Conservation (phyloP, 2,329 filamentous ascomycete species). For the Metarhizium brunneum region DNA sequence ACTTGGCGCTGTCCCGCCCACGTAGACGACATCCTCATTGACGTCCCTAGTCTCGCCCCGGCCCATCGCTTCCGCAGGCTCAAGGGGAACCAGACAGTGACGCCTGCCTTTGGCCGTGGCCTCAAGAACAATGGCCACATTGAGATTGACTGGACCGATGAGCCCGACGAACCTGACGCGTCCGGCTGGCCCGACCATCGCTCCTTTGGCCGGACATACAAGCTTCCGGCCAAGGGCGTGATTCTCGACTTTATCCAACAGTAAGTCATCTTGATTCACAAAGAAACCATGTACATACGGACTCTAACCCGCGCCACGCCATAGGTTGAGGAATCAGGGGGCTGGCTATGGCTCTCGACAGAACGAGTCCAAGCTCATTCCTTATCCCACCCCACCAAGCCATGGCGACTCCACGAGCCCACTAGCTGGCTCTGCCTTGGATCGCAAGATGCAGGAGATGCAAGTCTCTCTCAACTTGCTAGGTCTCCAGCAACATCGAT, state of each 20-base stretch:
- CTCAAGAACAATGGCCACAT: constrained; percentile 63
- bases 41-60: constrained; percentile 48
- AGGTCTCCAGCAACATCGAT: constrained; percentile 41
- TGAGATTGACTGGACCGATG: constrained; percentile 54
- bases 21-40: constrained; percentile 61
- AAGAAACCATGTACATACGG: too few species aligned
- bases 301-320: constrained; percentile 1
- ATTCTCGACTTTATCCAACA: constrained; percentile 63
- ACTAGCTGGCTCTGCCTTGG: constrained; percentile 25
- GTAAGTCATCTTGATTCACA: constrained; percentile 29
- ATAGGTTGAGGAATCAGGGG: constrained; percentile 27
- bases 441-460: constrained; percentile 48
- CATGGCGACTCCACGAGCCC: constrained; percentile 11
- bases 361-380: constrained; percentile 21
- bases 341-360: constrained; percentile 26
- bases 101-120: constrained; percentile 50
- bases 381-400: constrained; percentile 15
- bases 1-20: constrained; percentile 89
- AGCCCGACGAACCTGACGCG: constrained; percentile 46
- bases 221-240: constrained; percentile 54
- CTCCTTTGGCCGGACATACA: constrained; percentile 56
- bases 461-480: constrained; percentile 58
- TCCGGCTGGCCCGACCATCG: constrained; percentile 47
- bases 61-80: constrained; percentile 54
- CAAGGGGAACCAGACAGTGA: constrained; percentile 43